phyloP scores from a whole-genome alignment of 2,329 filamentous ascomycete genomes.

The Mariannaea sp. region DNA sequence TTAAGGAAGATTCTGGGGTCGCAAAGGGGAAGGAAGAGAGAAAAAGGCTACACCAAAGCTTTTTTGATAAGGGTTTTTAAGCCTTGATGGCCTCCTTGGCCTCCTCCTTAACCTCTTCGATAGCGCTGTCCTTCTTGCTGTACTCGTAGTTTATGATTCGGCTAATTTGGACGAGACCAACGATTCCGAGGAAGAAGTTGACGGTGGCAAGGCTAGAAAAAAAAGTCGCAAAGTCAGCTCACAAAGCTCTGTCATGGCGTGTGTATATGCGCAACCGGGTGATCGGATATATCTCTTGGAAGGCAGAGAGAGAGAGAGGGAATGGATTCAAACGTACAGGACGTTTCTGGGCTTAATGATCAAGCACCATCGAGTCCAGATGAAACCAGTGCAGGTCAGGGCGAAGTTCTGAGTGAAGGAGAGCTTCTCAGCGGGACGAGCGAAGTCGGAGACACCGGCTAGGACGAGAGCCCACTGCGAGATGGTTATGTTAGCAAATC shows the following conservation, averaged over 20 bases:
- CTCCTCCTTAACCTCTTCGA: slow-evolving; percentile 50
- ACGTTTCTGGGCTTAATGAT: slow-evolving; percentile 94
- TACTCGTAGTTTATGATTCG: slow-evolving; percentile 74
- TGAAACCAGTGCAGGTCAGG: slow-evolving; percentile 86
- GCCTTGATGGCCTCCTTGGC: slow-evolving; percentile 40
- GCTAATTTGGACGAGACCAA: slow-evolving; percentile 80
- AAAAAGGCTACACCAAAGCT: not conserved
- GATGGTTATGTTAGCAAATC: slow-evolving; percentile 18
- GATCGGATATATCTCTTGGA: too few species aligned
- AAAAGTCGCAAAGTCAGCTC: not conserved
- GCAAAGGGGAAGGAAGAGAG: not conserved
- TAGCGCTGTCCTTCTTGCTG: slow-evolving; percentile 59
- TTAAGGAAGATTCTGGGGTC: too few species aligned
- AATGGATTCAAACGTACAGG: slow-evolving; percentile 60
- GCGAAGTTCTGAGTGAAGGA: slow-evolving; percentile 91
- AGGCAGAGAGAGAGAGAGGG: not conserved
- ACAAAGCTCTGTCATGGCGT: too few species aligned
- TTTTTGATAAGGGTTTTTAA: slow-evolving; percentile 19
- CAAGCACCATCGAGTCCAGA: slow-evolving; percentile 99
- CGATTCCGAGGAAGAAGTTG: slow-evolving; percentile 95
- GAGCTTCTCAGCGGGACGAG: slow-evolving; percentile 88
- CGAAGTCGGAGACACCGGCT: slow-evolving; percentile 89
- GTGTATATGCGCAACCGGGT: too few species aligned
- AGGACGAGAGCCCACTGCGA: slow-evolving; percentile 88
- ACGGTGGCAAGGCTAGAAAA: slow-evolving; percentile 77